Conservation (phyloP, 805 yeast genomes). For the Sugiyamaella smithiae region DNA sequence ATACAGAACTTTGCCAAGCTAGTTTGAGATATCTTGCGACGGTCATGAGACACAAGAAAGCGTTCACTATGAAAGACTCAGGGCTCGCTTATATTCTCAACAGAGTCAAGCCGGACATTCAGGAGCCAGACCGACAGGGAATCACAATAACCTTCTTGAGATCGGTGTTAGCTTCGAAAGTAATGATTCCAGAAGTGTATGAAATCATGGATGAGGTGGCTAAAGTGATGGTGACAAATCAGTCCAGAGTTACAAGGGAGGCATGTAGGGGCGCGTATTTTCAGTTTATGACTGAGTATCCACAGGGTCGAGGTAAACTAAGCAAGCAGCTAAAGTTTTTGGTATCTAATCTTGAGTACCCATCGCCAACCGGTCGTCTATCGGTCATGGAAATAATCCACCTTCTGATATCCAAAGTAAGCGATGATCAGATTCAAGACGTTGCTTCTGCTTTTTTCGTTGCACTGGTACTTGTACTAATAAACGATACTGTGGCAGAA, state of each 20-base stretch:
- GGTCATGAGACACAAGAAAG: slow-evolving; percentile 65
- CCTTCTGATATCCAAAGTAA: slow-evolving; percentile 63
- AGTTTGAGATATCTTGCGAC: slow-evolving; percentile 71
- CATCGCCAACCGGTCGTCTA: slow-evolving; percentile 80
- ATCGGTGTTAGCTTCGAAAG: slow-evolving; percentile 69
- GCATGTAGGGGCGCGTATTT: slow-evolving; percentile 79
- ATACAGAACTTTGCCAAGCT: slow-evolving; percentile 75
- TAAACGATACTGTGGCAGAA: slow-evolving; percentile 70
- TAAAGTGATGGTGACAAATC: slow-evolving; percentile 85
- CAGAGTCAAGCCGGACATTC: slow-evolving; percentile 78
- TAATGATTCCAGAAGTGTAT: slow-evolving; percentile 82
- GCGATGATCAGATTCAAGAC: slow-evolving; percentile 45
- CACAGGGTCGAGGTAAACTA: slow-evolving; percentile 82
- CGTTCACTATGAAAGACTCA: slow-evolving; percentile 61
- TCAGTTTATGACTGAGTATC: slow-evolving; percentile 88
- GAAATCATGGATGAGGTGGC: slow-evolving; percentile 81
- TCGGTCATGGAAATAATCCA: slow-evolving; percentile 87
- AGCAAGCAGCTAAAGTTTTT: slow-evolving; percentile 80
- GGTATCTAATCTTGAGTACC: slow-evolving; percentile 77
- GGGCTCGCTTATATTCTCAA: slow-evolving; percentile 72
- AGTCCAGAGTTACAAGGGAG: slow-evolving; percentile 75
- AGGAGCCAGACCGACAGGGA: slow-evolving; percentile 86
- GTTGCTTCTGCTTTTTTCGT: slow-evolving; percentile 68
- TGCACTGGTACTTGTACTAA: slow-evolving; percentile 70
- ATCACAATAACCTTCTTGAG: slow-evolving; percentile 81